Evolutionary conservation across 1,284 basidiomycete genomes (phyloP).

Genomic region (Inonotus hispidus): DNA sequence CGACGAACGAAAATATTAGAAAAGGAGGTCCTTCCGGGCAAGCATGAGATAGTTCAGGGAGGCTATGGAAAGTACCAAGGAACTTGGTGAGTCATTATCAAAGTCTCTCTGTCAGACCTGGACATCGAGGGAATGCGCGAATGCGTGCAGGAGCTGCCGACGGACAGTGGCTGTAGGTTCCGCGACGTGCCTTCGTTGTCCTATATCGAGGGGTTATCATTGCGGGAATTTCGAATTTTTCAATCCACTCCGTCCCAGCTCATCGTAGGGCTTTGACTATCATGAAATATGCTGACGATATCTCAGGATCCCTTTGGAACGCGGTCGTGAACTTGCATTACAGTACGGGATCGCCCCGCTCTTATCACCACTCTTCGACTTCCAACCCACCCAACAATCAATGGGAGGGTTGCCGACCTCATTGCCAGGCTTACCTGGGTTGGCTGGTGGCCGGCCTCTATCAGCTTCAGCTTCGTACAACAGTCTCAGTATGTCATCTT

Average conservation of each 20-base stretch:
- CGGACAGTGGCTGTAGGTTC: background rate
- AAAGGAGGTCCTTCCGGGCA: constrained; percentile 93
- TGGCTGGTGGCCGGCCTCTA: constrained; percentile 44
- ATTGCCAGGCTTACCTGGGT: constrained; percentile 32
- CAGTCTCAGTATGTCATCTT: constrained; percentile 30
- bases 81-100: constrained; percentile 68
- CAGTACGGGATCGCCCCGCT: constrained; percentile 85
- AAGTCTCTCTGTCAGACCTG: background rate
- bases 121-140: background rate
- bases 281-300: background rate
- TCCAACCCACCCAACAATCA: constrained; percentile 71
- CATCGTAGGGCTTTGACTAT: background rate
- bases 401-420: constrained; percentile 50
- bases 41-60: constrained; percentile 98
- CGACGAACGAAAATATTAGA: constrained; percentile 96
- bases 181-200: background rate
- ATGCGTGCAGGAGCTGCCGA: background rate
- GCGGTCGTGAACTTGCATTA: constrained; percentile 84
- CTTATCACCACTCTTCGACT: constrained; percentile 87
- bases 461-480: constrained; percentile 48
- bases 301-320: constrained; percentile 84
- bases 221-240: background rate
- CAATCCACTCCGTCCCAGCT: background rate
- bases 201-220: background rate
- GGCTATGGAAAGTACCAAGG: constrained; percentile 99